Evolutionary conservation across 2,329 filamentous ascomycete genomes (phyloP).

Genomic region (Bimuria novae-zelandiae): DNA sequence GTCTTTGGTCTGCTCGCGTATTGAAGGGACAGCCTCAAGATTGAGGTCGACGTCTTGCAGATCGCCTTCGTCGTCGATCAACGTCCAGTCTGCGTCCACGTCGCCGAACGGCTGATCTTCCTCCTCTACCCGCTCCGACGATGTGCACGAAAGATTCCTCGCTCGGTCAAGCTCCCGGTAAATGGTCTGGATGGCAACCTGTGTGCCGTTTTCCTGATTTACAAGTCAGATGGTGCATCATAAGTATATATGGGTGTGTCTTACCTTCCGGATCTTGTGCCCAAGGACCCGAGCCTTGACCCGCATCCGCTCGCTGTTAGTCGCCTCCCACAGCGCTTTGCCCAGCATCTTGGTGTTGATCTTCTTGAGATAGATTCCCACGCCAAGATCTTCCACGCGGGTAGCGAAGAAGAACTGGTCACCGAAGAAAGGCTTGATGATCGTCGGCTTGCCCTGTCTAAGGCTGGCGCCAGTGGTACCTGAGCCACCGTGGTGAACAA

Average conservation of each 20-base stretch:
- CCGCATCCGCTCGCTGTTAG: conserved; percentile 89
- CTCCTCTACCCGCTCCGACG: conserved; percentile 32
- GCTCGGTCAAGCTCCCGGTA: conserved; percentile 96
- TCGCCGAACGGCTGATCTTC: conserved; percentile 54
- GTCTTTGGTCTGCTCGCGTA: conserved; percentile 23
- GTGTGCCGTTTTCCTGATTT: conserved; percentile 82
- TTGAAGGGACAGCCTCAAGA: conserved; percentile 23
- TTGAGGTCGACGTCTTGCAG: conserved; percentile 26
- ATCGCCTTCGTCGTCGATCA: conserved; percentile 68
- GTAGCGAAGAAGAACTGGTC: conserved; percentile 96
- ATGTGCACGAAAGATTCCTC: conserved; percentile 75
- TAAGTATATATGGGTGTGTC: conserved; percentile 24
- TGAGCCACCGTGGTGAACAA: conserved; percentile 90
- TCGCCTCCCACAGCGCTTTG: conserved; percentile 87
- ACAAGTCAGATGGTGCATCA: conserved; percentile 13
- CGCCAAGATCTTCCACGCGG: conserved; percentile 88
- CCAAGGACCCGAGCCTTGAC: conserved; percentile 80
- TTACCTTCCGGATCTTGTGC: conserved; percentile 82
- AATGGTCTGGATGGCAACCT: conserved; percentile 85
- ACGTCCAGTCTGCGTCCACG: conserved; percentile 87
- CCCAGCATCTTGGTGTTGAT: conserved; percentile 87
- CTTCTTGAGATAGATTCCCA: conserved; percentile 86
- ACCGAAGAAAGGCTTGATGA: conserved; percentile 96
- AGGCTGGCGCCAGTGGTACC: conserved; percentile 94
- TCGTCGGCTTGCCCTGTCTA: conserved; percentile 87